These are phyloP conservation scores for Babesia bigemina DNA, from an alignment of 169 alveolate species.

Conservation along the genomic window DNA sequence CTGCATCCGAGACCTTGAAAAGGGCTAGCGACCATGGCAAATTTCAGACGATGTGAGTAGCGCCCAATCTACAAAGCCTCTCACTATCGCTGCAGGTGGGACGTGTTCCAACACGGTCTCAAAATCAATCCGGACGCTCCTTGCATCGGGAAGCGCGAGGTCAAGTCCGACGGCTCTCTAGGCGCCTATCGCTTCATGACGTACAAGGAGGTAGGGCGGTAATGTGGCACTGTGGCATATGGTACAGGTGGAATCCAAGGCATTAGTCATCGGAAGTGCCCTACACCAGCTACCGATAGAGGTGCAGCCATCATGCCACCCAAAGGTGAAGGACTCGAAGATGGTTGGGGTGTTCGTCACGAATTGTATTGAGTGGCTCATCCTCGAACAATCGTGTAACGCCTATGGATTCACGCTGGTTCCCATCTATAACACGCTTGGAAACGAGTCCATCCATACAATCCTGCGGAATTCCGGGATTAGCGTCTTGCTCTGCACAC, in stretches of 20 bases:
- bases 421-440: constrained; percentile 82
- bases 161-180: constrained; percentile 35
- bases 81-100: constrained; percentile 42
- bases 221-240: neutral
- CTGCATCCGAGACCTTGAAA: constrained; percentile 25
- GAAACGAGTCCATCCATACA: constrained; percentile 72
- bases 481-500: constrained; percentile 47
- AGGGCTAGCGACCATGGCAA: constrained; percentile 34
- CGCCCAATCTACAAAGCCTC: neutral
- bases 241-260: constrained; percentile 27
- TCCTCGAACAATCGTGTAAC: constrained; percentile 80
- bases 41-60: constrained; percentile 41
- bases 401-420: constrained; percentile 81
- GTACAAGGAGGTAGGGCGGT: constrained; percentile 43
- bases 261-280: constrained; percentile 51
- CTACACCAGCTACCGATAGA: constrained; percentile 25
- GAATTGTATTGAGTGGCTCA: constrained; percentile 81
- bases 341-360: constrained; percentile 74
- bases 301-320: constrained; percentile 35
- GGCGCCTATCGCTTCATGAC: constrained; percentile 58
- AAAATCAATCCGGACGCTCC: constrained; percentile 64
- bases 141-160: constrained; percentile 53
- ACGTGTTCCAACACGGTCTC: constrained; percentile 58
- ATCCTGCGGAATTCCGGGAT: constrained; percentile 68
- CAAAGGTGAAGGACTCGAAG: constrained; percentile 17